Percentiles rank a stretch among this genome's conserved stretches.
These are phyloP conservation scores for Paxillus involutus DNA, from an alignment of 768 basidiomycete genomes.

Conservation along the genomic window DNA sequence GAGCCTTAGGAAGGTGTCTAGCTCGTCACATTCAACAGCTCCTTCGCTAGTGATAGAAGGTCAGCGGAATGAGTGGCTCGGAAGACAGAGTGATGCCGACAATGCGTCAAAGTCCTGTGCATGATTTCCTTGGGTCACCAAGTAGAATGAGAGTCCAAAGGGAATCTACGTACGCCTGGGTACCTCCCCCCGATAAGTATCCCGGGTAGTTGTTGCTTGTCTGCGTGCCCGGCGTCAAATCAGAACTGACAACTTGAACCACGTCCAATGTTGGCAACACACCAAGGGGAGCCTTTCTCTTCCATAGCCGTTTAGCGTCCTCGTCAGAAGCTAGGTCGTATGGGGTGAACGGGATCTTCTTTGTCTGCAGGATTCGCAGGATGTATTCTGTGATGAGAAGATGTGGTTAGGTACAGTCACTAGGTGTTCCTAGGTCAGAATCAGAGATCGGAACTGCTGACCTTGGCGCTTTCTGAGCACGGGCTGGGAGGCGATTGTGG, in stretches of 20 bases:
- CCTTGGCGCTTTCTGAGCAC: conserved; percentile 80
- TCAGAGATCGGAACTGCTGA: conserved; percentile 21
- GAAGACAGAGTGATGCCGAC: conserved; percentile 41
- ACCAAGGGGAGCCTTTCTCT: conserved; percentile 75
- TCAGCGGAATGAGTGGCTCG: conserved; percentile 2
- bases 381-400: conserved; percentile 60
- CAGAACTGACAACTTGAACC: not conserved
- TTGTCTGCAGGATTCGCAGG: conserved; percentile 78
- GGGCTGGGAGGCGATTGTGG: conserved; percentile 85
- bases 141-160: not conserved
- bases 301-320: conserved; percentile 78
- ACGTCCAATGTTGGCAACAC: conserved; percentile 7
- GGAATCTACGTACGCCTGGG: conserved; percentile 60
- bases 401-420: not conserved
- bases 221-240: conserved; percentile 34
- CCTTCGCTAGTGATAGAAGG: conserved; percentile 59
- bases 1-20: conserved; percentile 67
- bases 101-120: conserved; percentile 70
- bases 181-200: conserved; percentile 76
- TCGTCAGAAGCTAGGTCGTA: conserved; percentile 88
- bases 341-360: conserved; percentile 79
- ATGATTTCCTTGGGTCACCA: conserved; percentile 3
- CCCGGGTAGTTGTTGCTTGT: conserved; percentile 83
- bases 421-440: not conserved
- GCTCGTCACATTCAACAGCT: conserved; percentile 77